Conservation (phyloP, 768 basidiomycete species). For the Paxillus ammoniavirescens region DNA sequence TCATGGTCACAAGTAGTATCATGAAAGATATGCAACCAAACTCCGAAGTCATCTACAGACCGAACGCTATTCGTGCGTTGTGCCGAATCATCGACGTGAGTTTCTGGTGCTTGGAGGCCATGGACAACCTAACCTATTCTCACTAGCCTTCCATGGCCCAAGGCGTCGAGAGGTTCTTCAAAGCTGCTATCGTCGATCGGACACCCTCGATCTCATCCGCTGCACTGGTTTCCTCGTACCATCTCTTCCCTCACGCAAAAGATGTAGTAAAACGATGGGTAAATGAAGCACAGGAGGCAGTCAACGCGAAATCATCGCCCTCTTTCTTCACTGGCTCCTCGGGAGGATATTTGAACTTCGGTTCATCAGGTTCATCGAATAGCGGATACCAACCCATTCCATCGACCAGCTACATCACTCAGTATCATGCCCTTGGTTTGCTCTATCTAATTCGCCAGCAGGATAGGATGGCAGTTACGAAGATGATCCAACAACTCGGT, state of each 20-base stretch:
- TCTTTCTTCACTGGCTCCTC: slow-evolving; percentile 61
- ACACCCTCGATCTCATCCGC: slow-evolving; percentile 95
- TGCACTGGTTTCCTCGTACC: slow-evolving; percentile 95
- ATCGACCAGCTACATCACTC: slow-evolving; percentile 89
- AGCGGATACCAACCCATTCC: slow-evolving; percentile 74
- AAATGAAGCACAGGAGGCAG: slow-evolving; percentile 97
- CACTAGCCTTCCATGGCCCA: slow-evolving; percentile 98
- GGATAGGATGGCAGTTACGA: slow-evolving; percentile 98
- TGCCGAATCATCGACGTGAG: slow-evolving; percentile 97
- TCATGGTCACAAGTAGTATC: slow-evolving; percentile 99
- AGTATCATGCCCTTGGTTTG: slow-evolving; percentile 95
- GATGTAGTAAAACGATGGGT: slow-evolving; percentile 99
- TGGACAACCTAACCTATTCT: slow-evolving; percentile 25
- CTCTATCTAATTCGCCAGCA: slow-evolving; percentile 94
- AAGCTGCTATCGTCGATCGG: slow-evolving; percentile 96
- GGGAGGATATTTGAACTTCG: slow-evolving; percentile 74
- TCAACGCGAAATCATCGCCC: slow-evolving; percentile 79
- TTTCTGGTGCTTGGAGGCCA: slow-evolving; percentile 34
- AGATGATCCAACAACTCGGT: slow-evolving; percentile 98
- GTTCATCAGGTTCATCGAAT: slow-evolving; percentile 48
- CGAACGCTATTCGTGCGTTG: slow-evolving; percentile 95
- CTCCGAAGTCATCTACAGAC: slow-evolving; percentile 96
- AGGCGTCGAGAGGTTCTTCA: slow-evolving; percentile 98
- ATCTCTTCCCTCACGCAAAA: slow-evolving; percentile 89
- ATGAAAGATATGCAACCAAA: slow-evolving; percentile 99